Conservation (phyloP, 352 stramenopile genomes). For the Phytophthora pisi region DNA sequence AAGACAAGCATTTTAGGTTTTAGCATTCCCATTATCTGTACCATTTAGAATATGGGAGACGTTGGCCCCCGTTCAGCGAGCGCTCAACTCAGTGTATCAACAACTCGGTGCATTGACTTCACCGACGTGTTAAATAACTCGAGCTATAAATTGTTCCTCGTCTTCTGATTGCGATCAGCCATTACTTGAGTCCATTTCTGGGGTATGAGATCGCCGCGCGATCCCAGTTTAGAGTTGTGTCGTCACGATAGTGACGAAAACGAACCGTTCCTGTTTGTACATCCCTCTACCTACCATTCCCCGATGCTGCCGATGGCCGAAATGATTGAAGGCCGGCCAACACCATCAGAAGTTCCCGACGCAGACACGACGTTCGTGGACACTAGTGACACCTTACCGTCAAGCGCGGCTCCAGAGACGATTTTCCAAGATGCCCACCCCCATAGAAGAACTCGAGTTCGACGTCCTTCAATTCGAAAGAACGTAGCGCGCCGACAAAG, state of each 20-base stretch:
- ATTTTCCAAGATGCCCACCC: background rate
- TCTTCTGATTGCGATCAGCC: background rate
- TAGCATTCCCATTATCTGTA: background rate
- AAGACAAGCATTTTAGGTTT: background rate
- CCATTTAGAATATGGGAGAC: too few species aligned
- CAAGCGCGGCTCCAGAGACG: background rate
- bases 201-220: background rate
- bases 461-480: conserved; percentile 3
- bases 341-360: background rate
- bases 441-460: background rate
- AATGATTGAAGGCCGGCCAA: background rate
- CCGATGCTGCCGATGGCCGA: background rate
- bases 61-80: too few species aligned
- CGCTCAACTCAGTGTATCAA: too few species aligned
- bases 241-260: background rate
- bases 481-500: background rate
- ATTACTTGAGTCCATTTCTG: background rate
- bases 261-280: background rate
- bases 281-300: background rate
- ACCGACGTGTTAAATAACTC: too few species aligned
- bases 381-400: background rate
- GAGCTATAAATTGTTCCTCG: background rate
- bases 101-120: too few species aligned
- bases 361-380: background rate
- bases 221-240: background rate